These are phyloP conservation scores for Papilionanthe hybrid DNA, from an alignment of 116 monocot species.

Conservation along the genomic window DNA sequence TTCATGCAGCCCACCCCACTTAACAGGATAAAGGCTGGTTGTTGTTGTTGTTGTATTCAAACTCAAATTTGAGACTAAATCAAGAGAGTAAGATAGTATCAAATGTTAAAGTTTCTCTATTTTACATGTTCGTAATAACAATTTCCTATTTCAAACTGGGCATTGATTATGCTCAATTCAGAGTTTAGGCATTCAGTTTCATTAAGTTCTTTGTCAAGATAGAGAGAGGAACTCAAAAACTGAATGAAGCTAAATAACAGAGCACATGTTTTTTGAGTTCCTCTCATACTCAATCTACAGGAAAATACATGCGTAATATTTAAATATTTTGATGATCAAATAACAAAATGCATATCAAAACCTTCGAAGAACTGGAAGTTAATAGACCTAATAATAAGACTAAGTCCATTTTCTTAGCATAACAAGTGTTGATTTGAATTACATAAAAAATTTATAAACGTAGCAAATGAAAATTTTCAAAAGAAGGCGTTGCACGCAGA, in stretches of 20 bases:
- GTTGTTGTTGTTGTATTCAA: not conserved
- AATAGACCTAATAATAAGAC: not conserved
- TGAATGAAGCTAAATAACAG: not conserved
- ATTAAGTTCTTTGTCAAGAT: not conserved
- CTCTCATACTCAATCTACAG: not conserved
- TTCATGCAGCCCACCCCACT: too few species aligned
- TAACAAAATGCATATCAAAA: not conserved
- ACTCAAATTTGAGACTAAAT: not conserved
- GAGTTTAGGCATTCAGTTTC: slow-evolving; percentile 1
- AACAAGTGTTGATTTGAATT: not conserved
- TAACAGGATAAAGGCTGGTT: too few species aligned
- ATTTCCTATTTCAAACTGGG: not conserved
- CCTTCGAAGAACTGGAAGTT: not conserved
- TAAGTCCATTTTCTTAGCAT: not conserved
- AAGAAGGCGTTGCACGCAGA: not conserved
- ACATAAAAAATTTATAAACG: not conserved
- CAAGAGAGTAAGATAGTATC: not conserved
- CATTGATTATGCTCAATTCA: not conserved
- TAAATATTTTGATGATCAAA: not conserved
- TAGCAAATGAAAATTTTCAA: not conserved
- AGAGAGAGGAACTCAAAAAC: not conserved
- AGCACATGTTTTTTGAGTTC: not conserved
- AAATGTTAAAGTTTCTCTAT: not conserved
- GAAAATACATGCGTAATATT: not conserved
- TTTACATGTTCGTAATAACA: not conserved